Base-by-base conservation (phyloP, 73 alveolate genomes). In the Paramecium caudatum region DNA sequence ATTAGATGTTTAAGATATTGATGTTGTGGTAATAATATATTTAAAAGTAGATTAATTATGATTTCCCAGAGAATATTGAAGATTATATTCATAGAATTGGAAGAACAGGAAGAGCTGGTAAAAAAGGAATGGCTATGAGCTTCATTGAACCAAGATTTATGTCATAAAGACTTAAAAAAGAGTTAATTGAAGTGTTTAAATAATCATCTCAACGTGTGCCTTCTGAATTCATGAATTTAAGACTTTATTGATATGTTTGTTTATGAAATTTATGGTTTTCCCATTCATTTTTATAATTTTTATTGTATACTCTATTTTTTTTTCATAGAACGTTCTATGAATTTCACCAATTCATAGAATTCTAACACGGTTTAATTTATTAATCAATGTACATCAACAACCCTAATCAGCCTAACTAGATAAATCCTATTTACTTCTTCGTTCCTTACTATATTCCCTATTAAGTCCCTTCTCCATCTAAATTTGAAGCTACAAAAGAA, bases 71-170 rank as follows among this genome's bases (percentile, higher is more conserved):
- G 48, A 94, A 94, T 63, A 83, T 98, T 69, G 97, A 97, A 82
- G 99, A 98, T 91, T 98, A 97, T 91, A 92, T 96, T 19, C 98
- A 98, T 91, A 93, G 99, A 82, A 96, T 98, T n/a, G 99, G 99
- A 23, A 91, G 99, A 91, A 97, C 99, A 13, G 99, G 98, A 13
- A 95, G 99, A 61, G 95, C 96, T 25, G 98, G 98, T 16, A 93
- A 91, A 65, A 91, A 82, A 32, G 98, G 98, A 43, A 81, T 32
- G 47, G 95, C 96, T 12, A 86, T 95, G 27, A 93, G 97, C 16
- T 92, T 97, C 91, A 91, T 86, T 50, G 91, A 83, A 21, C 80
- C 46, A 5, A 55, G 25, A 23, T 37, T 27, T 82, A 30, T 12
- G 70, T 10, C 46, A 9, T 48, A 47, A 27, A 82, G 47, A 46